Evolutionary conservation across 805 yeast genomes (phyloP).

Genomic region (Candida adriatica): DNA sequence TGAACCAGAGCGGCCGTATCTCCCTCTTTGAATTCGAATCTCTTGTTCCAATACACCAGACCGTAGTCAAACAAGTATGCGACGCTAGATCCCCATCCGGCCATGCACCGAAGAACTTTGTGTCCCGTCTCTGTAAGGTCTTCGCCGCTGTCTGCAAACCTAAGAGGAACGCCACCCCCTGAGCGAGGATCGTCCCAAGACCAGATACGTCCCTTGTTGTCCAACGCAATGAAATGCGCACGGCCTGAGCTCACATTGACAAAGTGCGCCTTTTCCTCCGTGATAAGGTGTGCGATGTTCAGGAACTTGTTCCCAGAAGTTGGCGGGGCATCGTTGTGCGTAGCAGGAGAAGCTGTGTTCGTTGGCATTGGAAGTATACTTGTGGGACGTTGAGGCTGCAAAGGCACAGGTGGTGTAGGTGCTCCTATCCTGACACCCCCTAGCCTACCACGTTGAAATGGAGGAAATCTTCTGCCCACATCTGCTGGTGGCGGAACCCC

Average conservation of each 20-base stretch:
- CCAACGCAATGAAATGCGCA: conserved; percentile 56
- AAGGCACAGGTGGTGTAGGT: neutral
- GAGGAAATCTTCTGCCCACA: conserved; percentile 1
- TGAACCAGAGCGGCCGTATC: conserved; percentile 30
- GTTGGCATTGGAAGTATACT: neutral
- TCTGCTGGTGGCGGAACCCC: conserved; percentile 1
- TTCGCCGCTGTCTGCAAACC: conserved; percentile 25
- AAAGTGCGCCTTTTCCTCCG: conserved; percentile 26
- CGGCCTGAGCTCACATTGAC: conserved; percentile 55
- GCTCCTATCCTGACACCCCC: conserved; percentile 4
- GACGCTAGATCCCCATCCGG: conserved; percentile 64
- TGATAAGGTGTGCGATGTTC: conserved; percentile 16
- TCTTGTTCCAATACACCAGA: conserved; percentile 48
- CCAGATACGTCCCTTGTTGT: conserved; percentile 40
- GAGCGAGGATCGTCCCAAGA: conserved; percentile 50
- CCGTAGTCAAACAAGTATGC: conserved; percentile 45
- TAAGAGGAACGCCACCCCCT: conserved; percentile 36
- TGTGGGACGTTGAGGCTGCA: neutral
- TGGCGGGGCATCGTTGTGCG: neutral
- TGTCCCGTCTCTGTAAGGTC: conserved; percentile 24
- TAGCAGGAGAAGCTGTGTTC: neutral
- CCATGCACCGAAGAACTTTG: conserved; percentile 40
- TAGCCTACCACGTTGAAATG: conserved; percentile 4
- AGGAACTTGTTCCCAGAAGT: conserved; percentile 8
- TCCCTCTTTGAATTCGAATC: conserved; percentile 25